These are phyloP conservation scores for Triangularia setosa DNA, from an alignment of 2,329 filamentous ascomycete species.

Conservation along the genomic window DNA sequence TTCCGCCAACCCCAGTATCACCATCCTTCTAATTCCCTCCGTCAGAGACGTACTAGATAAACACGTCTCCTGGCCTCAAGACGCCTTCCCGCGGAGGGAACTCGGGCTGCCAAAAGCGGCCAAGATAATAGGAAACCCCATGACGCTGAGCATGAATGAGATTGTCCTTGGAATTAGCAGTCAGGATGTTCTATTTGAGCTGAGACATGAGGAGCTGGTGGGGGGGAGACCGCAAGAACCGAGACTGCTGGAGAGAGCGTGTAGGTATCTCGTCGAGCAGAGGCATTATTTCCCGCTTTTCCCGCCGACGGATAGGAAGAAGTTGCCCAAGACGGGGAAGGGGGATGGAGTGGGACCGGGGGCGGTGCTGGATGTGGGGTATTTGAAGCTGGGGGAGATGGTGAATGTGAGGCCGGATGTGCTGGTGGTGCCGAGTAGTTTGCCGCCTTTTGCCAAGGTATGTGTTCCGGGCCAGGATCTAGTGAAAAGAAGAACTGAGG, in stretches of 20 bases:
- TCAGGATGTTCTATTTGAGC: constrained; percentile 79
- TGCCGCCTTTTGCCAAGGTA: constrained; percentile 88
- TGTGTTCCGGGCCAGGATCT: constrained; percentile 23
- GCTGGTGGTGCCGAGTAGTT: constrained; percentile 72
- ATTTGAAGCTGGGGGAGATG: constrained; percentile 87
- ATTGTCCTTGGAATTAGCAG: constrained; percentile 74
- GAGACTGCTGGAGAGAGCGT: constrained; percentile 66
- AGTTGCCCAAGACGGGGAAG: constrained; percentile 61
- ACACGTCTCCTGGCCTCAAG: constrained; percentile 79
- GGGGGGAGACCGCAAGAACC: constrained; percentile 52
- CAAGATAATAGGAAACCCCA: constrained; percentile 82
- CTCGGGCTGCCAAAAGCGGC: constrained; percentile 74
- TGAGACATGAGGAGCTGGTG: constrained; percentile 69
- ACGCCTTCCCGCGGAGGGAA: constrained; percentile 61
- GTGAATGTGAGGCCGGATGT: constrained; percentile 81
- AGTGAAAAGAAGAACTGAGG: constrained; percentile 10
- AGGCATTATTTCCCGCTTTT: constrained; percentile 88
- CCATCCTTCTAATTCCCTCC: constrained; percentile 78
- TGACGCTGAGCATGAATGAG: constrained; percentile 86
- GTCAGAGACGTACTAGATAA: constrained; percentile 77
- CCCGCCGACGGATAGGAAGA: constrained; percentile 68
- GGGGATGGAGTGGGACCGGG: constrained; percentile 62
- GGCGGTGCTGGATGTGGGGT: constrained; percentile 75
- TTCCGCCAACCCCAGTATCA: constrained; percentile 67
- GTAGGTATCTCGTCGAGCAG: constrained; percentile 74